Evolutionary conservation across 768 basidiomycete species (phyloP), one percentile per base, ranked within the genome.

Genomic region (Pulveroboletus sp.): DNA sequence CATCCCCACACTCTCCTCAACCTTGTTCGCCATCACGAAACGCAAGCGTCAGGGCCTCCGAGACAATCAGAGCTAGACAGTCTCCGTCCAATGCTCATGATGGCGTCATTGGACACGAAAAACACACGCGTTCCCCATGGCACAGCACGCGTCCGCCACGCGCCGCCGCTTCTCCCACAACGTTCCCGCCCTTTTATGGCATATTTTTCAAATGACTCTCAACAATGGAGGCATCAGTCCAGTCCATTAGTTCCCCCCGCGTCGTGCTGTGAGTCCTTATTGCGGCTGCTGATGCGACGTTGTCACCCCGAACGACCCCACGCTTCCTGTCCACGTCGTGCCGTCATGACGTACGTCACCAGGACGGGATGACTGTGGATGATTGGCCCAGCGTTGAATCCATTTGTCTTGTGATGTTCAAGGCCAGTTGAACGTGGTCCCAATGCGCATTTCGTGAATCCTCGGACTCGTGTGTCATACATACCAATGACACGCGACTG

Each of bases 121-220:
- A 41, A 54, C 41, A 55, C 57, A 60, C 51, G 57, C 50, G 54
- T 64, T 43, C 58, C 54, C 63, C 58, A 65, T 53, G 63, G 58
- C 57, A 65, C 53, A 49, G 46, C 64, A 66, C 64, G 64, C 49
- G 57, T 59, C 51, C 26, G 45, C 57, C 64, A 65, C 53, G 57
- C 56, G 51, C 37, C 36, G 17, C 17, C 46, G 8, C 36, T 33
- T 43, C 39, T 49, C 31, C 11, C 18, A 13, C 59, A 58, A 57
- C 46, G 41, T 48, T 48, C 27, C n/a, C 37, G 36, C 26, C 37
- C 42, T 33, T 44, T 39, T 39, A 39, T n/a, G 17, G 26, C 43
- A n/a, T 5, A 24, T 13, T 51, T 35, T 27, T 9, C 14, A 18
- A 38, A 30, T 47, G 17, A 33, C 26, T 50, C 55, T 49, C 24